phyloP scores from a whole-genome alignment of 768 basidiomycete species.

The Auricularia heimuer region DNA sequence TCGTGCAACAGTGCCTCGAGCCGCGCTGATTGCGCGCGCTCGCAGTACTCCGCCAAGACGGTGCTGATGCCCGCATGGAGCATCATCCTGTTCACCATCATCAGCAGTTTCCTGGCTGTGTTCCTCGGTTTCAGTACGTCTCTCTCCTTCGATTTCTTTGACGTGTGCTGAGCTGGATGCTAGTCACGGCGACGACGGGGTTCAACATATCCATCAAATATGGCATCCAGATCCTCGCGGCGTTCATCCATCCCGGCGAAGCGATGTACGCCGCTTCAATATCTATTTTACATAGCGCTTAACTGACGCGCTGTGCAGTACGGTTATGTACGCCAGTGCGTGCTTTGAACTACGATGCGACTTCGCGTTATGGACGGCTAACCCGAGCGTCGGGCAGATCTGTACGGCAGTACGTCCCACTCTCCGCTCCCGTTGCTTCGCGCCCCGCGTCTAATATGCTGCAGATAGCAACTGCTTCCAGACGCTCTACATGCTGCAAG shows the following conservation, averaged over 20 bases:
- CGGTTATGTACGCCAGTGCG: not conserved
- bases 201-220: slow-evolving; percentile 37
- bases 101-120: slow-evolving; percentile 21
- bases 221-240: slow-evolving; percentile 40
- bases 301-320: not conserved
- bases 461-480: slow-evolving; percentile 45
- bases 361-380: too few relatives aligned
- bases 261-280: slow-evolving; percentile 45
- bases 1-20: slow-evolving; percentile 11
- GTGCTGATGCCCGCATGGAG: slow-evolving; percentile 48
- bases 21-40: not conserved
- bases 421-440: not conserved
- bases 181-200: slow-evolving; percentile 30
- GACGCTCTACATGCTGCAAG: slow-evolving; percentile 43
- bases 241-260: slow-evolving; percentile 39
- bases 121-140: slow-evolving; percentile 33
- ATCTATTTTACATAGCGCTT: too few relatives aligned
- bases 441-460: slow-evolving; percentile 17
- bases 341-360: not conserved
- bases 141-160: slow-evolving; percentile 9
- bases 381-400: not conserved
- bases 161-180: too few relatives aligned
- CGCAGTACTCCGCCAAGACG: not conserved
- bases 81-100: slow-evolving; percentile 36
- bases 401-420: not conserved